A percentile compares a stretch with the other conserved stretches of the same genome.
These are phyloP conservation scores for Musa acuminata DNA, from an alignment of 176 grass and related monocot genomes.

Conservation along the genomic window DNA sequence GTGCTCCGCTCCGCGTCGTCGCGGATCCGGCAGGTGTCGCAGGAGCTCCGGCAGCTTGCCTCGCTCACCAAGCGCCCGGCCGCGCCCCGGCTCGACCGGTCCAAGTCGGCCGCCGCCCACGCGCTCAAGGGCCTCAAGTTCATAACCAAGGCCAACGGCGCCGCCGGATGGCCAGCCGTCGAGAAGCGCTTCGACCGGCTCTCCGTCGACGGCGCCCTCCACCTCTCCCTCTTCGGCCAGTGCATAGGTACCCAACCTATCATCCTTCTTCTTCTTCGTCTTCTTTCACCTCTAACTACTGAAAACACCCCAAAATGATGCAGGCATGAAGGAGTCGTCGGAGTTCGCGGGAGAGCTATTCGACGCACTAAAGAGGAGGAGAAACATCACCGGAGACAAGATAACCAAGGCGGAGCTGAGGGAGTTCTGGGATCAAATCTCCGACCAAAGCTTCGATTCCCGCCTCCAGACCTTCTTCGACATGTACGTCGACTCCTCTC, in stretches of 20 bases:
- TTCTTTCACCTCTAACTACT: background rate
- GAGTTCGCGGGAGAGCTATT: constrained; percentile 87
- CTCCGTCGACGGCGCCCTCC: constrained; percentile 44
- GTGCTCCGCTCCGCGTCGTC: background rate
- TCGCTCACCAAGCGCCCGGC: constrained; percentile 17
- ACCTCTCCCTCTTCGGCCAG: constrained; percentile 61
- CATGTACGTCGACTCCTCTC: constrained; percentile 41
- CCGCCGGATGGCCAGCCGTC: constrained; percentile 65
- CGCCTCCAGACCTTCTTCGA: constrained; percentile 97
- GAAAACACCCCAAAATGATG: background rate
- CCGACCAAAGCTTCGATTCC: constrained; percentile 88
- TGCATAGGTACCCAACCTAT: constrained; percentile 59
- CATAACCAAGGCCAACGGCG: constrained; percentile 57
- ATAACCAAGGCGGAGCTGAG: constrained; percentile 73
- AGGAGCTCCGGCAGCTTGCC: constrained; percentile 59
- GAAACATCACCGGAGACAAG: constrained; percentile 48
- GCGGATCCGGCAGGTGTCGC: constrained; percentile 69
- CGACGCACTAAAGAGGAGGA: constrained; percentile 67
- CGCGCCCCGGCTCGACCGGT: constrained; percentile 23
- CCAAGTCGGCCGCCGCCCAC: constrained; percentile 43
- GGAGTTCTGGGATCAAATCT: constrained; percentile 87
- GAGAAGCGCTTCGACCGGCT: constrained; percentile 71
- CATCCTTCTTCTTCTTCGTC: background rate
- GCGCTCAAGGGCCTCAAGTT: constrained; percentile 68
- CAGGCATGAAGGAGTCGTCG: constrained; percentile 83